Conservation (phyloP, 768 basidiomycete genomes). For the Boletus fagicola region DNA sequence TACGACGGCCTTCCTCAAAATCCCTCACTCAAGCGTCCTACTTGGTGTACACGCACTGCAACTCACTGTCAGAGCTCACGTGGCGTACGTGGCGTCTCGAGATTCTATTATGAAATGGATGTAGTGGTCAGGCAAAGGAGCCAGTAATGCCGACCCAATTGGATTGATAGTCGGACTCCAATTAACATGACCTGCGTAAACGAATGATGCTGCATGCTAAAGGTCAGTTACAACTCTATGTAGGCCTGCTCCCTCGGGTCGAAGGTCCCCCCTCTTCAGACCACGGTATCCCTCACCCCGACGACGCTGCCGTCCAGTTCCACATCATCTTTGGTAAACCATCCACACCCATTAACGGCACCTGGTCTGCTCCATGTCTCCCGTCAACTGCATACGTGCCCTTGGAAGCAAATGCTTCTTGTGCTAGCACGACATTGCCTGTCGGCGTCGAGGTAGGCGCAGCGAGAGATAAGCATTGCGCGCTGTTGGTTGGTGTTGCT, state of each 20-base stretch:
- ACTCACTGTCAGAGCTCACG: too few species aligned
- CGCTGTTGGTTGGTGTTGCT: slow-evolving; percentile 27
- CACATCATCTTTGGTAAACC: slow-evolving; percentile 20
- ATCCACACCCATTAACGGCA: slow-evolving; percentile 12
- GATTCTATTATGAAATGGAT: not conserved
- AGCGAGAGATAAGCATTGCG: slow-evolving; percentile 25
- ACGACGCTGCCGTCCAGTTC: slow-evolving; percentile 16
- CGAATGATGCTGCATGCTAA: not conserved
- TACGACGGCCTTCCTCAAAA: not conserved
- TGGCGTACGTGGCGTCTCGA: too few species aligned
- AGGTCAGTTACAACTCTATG: not conserved
- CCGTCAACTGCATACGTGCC: slow-evolving; percentile 19
- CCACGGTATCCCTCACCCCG: not conserved
- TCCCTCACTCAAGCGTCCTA: not conserved
- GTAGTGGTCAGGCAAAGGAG: not conserved
- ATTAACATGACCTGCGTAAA: not conserved
- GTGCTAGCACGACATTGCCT: slow-evolving; percentile 15
- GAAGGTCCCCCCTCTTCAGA: not conserved
- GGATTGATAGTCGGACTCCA: not conserved
- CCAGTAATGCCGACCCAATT: too few species aligned
- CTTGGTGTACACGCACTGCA: not conserved
- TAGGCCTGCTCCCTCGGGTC: not conserved
- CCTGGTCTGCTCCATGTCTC: not conserved
- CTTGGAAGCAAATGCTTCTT: slow-evolving; percentile 3
- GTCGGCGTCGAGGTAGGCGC: slow-evolving; percentile 31